Conservation (phyloP, 495 filamentous ascomycete genomes). For the Annulohypoxylon maeteangense region DNA sequence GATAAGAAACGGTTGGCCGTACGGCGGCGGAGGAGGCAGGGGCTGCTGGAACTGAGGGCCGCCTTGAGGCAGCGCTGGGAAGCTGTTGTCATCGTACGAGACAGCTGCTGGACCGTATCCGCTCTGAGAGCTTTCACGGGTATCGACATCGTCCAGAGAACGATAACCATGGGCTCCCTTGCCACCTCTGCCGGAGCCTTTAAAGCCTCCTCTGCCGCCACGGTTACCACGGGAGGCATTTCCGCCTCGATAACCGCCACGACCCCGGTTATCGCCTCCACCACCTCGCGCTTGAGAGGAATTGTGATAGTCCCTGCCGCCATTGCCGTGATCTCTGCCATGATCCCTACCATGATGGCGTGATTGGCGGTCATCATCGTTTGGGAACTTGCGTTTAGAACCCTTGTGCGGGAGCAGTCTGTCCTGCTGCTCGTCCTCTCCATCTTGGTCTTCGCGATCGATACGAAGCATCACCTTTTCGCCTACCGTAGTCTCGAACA, state of each 20-base stretch:
- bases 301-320: constrained; percentile 52
- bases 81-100: constrained; percentile 57
- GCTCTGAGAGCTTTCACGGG: constrained; percentile 48
- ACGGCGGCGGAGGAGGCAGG: constrained; percentile 25
- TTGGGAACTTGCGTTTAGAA: constrained; percentile 65
- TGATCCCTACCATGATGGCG: constrained; percentile 45
- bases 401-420: constrained; percentile 65
- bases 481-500: constrained; percentile 82
- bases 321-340: constrained; percentile 40
- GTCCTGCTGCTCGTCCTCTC: constrained; percentile 70
- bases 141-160: constrained; percentile 59
- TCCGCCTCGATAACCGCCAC: constrained; percentile 50
- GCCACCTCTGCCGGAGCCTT: constrained; percentile 46
- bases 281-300: constrained; percentile 59
- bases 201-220: constrained; percentile 33
- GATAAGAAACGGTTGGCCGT: constrained; percentile 37
- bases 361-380: constrained; percentile 60
- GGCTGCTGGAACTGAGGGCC: constrained; percentile 27
- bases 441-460: constrained; percentile 70
- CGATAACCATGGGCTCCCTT: constrained; percentile 60
- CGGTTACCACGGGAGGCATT: constrained; percentile 36
- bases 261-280: constrained; percentile 56
- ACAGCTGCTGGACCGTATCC: constrained; percentile 48
- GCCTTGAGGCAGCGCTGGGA: constrained; percentile 35
- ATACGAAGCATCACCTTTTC: constrained; percentile 87